Evolutionary conservation across 768 basidiomycete species (phyloP).

Genomic region (Lentinula edodes): DNA sequence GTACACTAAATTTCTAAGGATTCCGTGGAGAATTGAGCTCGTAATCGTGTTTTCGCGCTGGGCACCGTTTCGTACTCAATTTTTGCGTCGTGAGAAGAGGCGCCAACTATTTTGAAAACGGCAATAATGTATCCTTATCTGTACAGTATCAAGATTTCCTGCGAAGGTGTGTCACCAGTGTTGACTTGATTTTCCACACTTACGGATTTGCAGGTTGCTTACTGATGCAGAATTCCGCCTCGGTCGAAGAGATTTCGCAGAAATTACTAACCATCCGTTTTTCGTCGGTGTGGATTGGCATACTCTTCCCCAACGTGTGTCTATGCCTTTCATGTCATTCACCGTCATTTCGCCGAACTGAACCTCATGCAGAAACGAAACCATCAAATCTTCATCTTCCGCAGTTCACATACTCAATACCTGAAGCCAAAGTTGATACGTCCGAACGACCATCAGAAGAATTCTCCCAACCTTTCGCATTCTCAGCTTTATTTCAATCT

Average conservation of each 20-base stretch:
- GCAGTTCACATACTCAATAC: constrained; percentile 58
- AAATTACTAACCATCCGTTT: constrained; percentile 62
- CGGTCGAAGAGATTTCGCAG: constrained; percentile 52
- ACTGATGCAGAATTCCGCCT: constrained; percentile 57
- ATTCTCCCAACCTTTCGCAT: constrained; percentile 61
- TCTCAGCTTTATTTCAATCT: constrained; percentile 78
- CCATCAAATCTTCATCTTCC: constrained; percentile 66
- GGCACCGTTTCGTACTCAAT: too few relatives aligned
- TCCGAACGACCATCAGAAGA: constrained; percentile 21
- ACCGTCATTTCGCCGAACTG: neutral
- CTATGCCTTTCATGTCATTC: neutral
- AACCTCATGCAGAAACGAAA: constrained; percentile 30
- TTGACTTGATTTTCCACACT: neutral
- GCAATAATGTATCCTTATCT: constrained; percentile 32
- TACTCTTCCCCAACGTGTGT: constrained; percentile 45
- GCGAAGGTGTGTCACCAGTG: constrained; percentile 17
- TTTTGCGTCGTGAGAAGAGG: too few relatives aligned
- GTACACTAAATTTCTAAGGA: too few relatives aligned
- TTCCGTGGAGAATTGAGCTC: too few relatives aligned
- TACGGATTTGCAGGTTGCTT: constrained; percentile 41
- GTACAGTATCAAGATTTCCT: constrained; percentile 48
- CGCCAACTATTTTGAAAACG: too few relatives aligned
- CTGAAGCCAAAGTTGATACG: constrained; percentile 21
- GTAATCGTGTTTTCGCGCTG: too few relatives aligned
- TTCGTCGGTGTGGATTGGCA: constrained; percentile 56